Conservation (phyloP, 139 green algal species). For the Penium margaritaceum region DNA sequence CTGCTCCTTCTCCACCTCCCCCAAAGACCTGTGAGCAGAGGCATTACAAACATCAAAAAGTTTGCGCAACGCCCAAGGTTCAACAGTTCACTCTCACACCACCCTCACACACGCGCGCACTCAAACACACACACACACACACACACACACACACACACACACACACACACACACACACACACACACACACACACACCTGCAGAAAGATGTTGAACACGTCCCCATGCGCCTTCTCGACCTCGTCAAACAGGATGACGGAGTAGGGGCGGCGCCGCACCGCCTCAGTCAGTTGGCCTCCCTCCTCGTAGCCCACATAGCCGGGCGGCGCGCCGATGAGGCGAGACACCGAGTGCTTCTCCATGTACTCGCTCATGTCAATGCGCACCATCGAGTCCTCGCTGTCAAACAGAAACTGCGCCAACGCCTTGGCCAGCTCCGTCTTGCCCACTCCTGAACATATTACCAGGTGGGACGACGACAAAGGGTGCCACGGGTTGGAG, state of each 20-base stretch:
- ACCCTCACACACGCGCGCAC: too few relatives aligned
- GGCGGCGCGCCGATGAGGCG: slow-evolving; percentile 98
- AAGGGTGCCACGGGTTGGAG: too few relatives aligned
- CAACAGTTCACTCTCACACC: too few relatives aligned
- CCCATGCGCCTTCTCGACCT: slow-evolving; percentile 99
- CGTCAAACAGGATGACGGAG: slow-evolving; percentile 98
- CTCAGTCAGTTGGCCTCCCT: slow-evolving; percentile 97
- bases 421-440: slow-evolving; percentile 91
- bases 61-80: too few relatives aligned
- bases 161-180: too few relatives aligned
- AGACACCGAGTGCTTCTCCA: slow-evolving; percentile 69
- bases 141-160: too few relatives aligned
- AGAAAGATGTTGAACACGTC: slow-evolving; percentile 99
- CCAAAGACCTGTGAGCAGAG: too few relatives aligned
- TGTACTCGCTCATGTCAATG: slow-evolving; percentile 93
- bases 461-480: too few relatives aligned
- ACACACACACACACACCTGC: slow-evolving; percentile 73
- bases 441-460: too few relatives aligned
- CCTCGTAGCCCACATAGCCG: slow-evolving; percentile 96
- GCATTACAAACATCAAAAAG: too few relatives aligned
- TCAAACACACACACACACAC: too few relatives aligned
- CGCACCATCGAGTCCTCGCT: slow-evolving; percentile 79
- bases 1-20: too few relatives aligned
- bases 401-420: slow-evolving; percentile 84
- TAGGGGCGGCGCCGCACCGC: slow-evolving; percentile 89